Percentiles rank a stretch among this genome's conserved stretches.
phyloP scores from a whole-genome alignment of 345 rosid species.

The Passiflora organensis region DNA sequence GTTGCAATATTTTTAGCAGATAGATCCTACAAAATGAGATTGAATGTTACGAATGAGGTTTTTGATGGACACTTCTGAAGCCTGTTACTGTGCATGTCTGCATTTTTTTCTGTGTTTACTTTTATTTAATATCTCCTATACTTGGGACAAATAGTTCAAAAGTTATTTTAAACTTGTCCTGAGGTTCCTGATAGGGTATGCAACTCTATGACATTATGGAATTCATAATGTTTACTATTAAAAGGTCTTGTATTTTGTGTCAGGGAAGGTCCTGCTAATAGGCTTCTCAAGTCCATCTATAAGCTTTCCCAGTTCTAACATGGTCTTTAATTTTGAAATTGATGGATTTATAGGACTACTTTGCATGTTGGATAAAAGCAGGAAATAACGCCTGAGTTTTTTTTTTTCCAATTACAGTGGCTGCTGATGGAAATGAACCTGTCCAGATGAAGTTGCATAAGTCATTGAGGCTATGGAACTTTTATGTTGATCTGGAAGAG shows the following conservation, averaged over 20 bases:
- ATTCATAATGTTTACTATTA: not conserved
- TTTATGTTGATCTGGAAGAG: slow-evolving; percentile 93
- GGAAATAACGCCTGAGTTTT: slow-evolving; percentile 1
- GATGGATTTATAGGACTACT: not conserved
- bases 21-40: no score
- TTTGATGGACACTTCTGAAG: no score
- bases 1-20: no score
- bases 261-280: not conserved
- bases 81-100: no score
- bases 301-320: not conserved
- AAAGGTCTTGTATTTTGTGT: not conserved
- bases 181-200: no score
- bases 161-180: no score
- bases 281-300: not conserved
- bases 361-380: not conserved
- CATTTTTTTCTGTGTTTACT: no score
- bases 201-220: no score
- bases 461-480: slow-evolving; percentile 87
- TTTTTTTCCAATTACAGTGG: slow-evolving; percentile 43
- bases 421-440: slow-evolving; percentile 88
- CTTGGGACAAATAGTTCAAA: no score
- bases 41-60: no score
- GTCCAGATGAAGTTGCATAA: slow-evolving; percentile 92
- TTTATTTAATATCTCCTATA: no score
- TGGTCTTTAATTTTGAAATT: not conserved